Evolutionary conservation across 441 rosid species (phyloP), one percentile per base, ranked within the genome.

Genomic region (Isatis lusitanica): DNA sequence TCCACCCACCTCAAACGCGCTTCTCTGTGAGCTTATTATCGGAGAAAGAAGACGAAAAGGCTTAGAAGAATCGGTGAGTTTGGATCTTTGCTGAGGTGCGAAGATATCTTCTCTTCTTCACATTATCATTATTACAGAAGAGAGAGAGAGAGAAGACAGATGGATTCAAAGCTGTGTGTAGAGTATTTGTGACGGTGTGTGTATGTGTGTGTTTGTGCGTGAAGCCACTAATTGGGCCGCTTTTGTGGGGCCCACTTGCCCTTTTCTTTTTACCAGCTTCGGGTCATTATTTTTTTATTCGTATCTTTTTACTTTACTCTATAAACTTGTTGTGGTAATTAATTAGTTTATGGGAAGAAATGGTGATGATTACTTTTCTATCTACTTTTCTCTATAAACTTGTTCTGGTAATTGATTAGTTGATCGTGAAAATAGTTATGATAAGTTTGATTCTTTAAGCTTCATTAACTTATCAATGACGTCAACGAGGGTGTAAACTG

Each of bases 181-280:
- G 72, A 70, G 80, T 71, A 72, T 71, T 36, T 72, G 75, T 64
- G 76, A 77, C 67, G 80, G 80, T 71, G 64, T 73, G 64, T 72
- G 21, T 57, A 4, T 70, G 38, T 64, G 76, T 50, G 78, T 50
- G 60, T 57, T 70, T 77, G 73, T 66, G 81, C 77, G 81, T 77
- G 77, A 77, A 38, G 74, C 80, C 74, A 77, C 74, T 72, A 43
- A 77, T 61, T 73, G 70, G 73, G 77, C 80, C 80, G 16, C 77
- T 72, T 53, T 51, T 66, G 11, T 52, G 77, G 77, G 64, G 15
- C 74, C 77, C 70, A 67, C 55, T 60, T 58, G 11, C 47, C 40
- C n/a, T 38, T 38, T 6, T 12, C 6, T 8, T 43, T 59, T 44
- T 44, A 58, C 44, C 63, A 36, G 13, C 63, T 58, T 16, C 24